Conservation (phyloP, 345 rosid species). For the Murraya paniculata region DNA sequence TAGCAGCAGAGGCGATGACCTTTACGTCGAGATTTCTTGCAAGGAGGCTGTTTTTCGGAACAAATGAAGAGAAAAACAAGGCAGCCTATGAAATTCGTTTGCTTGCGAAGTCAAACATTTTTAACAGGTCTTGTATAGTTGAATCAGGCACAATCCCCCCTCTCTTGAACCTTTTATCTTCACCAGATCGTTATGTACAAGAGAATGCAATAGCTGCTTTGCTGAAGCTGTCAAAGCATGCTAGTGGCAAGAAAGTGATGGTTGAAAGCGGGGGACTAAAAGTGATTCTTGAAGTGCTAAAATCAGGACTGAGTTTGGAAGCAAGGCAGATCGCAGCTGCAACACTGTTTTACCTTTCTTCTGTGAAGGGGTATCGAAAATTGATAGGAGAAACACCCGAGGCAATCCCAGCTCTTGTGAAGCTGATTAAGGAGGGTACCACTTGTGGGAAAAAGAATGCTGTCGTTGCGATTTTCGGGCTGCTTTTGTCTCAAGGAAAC, state of each 20-base stretch:
- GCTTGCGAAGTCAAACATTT: conserved; percentile 59
- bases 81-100: conserved; percentile 66
- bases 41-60: conserved; percentile 55
- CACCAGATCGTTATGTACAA: conserved; percentile 32
- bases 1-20: conserved; percentile 46
- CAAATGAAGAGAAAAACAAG: conserved; percentile 48
- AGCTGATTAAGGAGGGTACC: conserved; percentile 49
- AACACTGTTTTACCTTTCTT: conserved; percentile 61
- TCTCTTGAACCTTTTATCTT: conserved; percentile 44
- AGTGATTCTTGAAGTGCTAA: conserved; percentile 48
- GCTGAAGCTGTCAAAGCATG: conserved; percentile 64
- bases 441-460: conserved; percentile 65
- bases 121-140: conserved; percentile 54
- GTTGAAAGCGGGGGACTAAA: conserved; percentile 57
- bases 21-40: conserved; percentile 49
- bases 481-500: conserved; percentile 45
- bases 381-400: conserved; percentile 57
- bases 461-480: conserved; percentile 53
- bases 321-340: conserved; percentile 67
- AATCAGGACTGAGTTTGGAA: conserved; percentile 53
- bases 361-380: conserved; percentile 50
- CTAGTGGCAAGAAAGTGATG: conserved; percentile 48
- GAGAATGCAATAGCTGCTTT: conserved; percentile 66
- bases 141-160: conserved; percentile 59
- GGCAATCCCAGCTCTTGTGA: conserved; percentile 52